Evolutionary conservation across 495 filamentous ascomycete species (phyloP), one percentile per base, ranked within the genome.

Genomic region (Penicillium angulare): DNA sequence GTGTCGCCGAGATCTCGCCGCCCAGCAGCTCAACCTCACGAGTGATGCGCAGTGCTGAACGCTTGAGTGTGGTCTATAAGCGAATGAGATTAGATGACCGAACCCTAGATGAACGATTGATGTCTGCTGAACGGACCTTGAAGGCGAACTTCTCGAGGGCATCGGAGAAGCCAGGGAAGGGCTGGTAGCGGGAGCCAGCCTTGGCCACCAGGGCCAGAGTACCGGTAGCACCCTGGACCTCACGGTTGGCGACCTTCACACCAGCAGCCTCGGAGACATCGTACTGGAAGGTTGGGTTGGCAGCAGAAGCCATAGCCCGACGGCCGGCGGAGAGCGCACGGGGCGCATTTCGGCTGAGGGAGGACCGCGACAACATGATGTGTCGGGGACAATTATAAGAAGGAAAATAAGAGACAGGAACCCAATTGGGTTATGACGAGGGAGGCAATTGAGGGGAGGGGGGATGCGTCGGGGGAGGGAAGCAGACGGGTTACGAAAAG

Each of bases 21-120:
- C 93, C 93, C 55, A 97, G 81, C 56, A 99, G 85, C 76, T 99
- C 93, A 57, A 86, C 78, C 79, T 99, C 93, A 77, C 93, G 86
- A 67, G 83, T 85, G 69, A 99, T 93, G 68, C 95, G 88, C 56
- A 97, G 72, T 38, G 89, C 88, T 50, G 90, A 88, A 63, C 93
- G 88, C 67, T 85, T 87, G 39, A 83, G 64, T 60, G 93, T 97
- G 70, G 83, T 86, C 95, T 98, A 57, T 42, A 51, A 55, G 23
- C 18, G 16, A 2, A 33, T 52, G 18, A 55, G 41, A 10, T 41
- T 46, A 1, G 17, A 18, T 5, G 5, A 24, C 9, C 43, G 49
- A n/a, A n/a, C n/a, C n/a, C n/a, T n/a, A n/a, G n/a, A 55, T 55
- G 36, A 1, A 17, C 55, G 57, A 72, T 68, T 64, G 65, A 48